A percentile compares a stretch with the other conserved stretches of the same genome.
phyloP scores from a whole-genome alignment of 805 yeast genomes.

The Wickerhamiella bombiphila region DNA sequence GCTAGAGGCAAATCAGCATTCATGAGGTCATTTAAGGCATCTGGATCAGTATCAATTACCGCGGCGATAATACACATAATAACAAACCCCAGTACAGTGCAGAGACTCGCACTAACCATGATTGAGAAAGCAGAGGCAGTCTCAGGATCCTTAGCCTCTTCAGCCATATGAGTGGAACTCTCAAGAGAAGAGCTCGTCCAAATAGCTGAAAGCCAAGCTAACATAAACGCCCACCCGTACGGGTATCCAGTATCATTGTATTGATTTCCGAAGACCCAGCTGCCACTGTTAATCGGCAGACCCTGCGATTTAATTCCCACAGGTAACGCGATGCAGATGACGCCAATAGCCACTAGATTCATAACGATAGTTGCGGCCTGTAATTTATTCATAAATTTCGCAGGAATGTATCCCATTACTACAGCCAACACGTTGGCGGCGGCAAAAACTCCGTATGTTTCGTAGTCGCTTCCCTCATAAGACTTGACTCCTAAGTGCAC shows the following conservation, averaged over 20 bases:
- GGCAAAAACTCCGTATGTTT: conserved; percentile 47
- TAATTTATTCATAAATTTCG: conserved; percentile 38
- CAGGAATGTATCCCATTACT: conserved; percentile 36
- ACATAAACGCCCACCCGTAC: conserved; percentile 41
- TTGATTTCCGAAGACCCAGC: conserved; percentile 37
- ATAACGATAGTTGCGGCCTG: conserved; percentile 43
- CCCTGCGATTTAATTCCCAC: conserved; percentile 27
- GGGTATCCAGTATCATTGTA: conserved; percentile 49
- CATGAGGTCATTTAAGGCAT: conserved; percentile 6
- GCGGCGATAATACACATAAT: conserved; percentile 16
- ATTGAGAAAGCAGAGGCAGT: conserved; percentile 56
- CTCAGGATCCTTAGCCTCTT: conserved; percentile 49
- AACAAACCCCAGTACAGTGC: conserved; percentile 17
- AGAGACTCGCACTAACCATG: conserved; percentile 37
- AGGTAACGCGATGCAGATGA: conserved; percentile 48
- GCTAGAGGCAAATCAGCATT: conserved; percentile 27
- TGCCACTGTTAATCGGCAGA: conserved; percentile 31
- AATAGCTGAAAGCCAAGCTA: conserved; percentile 46
- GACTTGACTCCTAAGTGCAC: conserved; percentile 30
- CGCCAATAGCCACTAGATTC: conserved; percentile 35
- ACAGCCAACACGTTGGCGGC: conserved; percentile 40
- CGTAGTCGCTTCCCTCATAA: conserved; percentile 35
- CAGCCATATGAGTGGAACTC: conserved; percentile 49
- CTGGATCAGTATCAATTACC: conserved; percentile 9
- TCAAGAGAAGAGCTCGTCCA: conserved; percentile 38